phyloP scores from a whole-genome alignment of 768 basidiomycete genomes.

The Hemileccinum impolitum region DNA sequence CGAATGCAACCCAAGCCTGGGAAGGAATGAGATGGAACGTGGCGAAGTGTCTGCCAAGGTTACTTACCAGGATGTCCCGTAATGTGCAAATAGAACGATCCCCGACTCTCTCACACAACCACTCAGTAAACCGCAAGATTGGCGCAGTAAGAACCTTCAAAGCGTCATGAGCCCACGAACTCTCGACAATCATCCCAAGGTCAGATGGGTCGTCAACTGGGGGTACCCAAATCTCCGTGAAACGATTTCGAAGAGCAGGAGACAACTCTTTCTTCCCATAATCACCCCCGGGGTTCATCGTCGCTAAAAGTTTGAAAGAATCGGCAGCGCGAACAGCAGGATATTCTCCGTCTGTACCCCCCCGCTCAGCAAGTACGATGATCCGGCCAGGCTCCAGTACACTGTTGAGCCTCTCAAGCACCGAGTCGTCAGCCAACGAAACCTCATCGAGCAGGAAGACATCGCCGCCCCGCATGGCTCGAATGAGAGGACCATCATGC shows the following conservation, averaged over 20 bases:
- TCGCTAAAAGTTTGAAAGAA: slow-evolving; percentile 87
- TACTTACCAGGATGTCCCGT: slow-evolving; percentile 81
- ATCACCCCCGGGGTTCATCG: slow-evolving; percentile 99
- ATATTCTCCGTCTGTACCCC: slow-evolving; percentile 68
- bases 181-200: slow-evolving; percentile 70
- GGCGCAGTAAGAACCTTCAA: slow-evolving; percentile 54
- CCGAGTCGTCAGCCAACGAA: slow-evolving; percentile 96
- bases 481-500: slow-evolving; percentile 94
- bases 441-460: slow-evolving; percentile 95
- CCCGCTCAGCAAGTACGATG: slow-evolving; percentile 90
- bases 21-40: slow-evolving; percentile 4
- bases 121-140: slow-evolving; percentile 76
- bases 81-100: slow-evolving; percentile 70
- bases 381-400: slow-evolving; percentile 90
- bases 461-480: slow-evolving; percentile 83
- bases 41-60: neutral
- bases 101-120: slow-evolving; percentile 63
- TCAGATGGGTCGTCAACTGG: slow-evolving; percentile 70
- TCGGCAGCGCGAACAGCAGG: slow-evolving; percentile 61
- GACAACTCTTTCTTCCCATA: slow-evolving; percentile 99
- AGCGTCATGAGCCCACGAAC: slow-evolving; percentile 57
- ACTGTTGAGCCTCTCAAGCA: slow-evolving; percentile 94
- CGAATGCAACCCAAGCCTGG: slow-evolving; percentile 92
- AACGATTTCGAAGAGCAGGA: slow-evolving; percentile 92
- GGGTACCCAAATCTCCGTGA: slow-evolving; percentile 99